Conservation (phyloP, 1,284 basidiomycete species). For the Fistulinella cinereoalba region DNA sequence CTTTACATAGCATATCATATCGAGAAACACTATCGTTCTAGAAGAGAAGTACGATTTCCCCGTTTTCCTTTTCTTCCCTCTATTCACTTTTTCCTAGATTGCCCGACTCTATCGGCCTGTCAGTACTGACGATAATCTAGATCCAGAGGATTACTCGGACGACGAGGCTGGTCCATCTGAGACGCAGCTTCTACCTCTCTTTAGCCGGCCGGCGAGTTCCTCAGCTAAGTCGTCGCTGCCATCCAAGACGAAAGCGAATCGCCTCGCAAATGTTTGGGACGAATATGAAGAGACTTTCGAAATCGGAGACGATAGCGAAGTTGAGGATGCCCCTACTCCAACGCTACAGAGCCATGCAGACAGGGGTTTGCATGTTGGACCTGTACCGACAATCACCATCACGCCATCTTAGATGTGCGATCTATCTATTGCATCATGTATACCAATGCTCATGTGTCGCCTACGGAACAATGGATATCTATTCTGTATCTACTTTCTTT, state of each 20-base stretch:
- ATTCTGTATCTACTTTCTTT: slow-evolving; percentile 13
- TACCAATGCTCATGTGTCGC: slow-evolving; percentile 19
- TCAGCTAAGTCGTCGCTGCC: slow-evolving; percentile 14
- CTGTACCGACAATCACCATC: slow-evolving; percentile 30
- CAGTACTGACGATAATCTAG: slow-evolving; percentile 49
- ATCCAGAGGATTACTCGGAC: slow-evolving; percentile 53
- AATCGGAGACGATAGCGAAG: slow-evolving; percentile 50
- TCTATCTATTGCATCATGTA: slow-evolving; percentile 30
- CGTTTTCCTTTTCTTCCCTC: not conserved
- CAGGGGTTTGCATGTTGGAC: not conserved
- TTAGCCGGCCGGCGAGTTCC: slow-evolving; percentile 23
- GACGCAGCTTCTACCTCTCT: slow-evolving; percentile 59
- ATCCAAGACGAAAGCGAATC: slow-evolving; percentile 20
- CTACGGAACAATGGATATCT: slow-evolving; percentile 11
- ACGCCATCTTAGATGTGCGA: slow-evolving; percentile 22
- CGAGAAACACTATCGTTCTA: slow-evolving; percentile 70
- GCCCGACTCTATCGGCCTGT: slow-evolving; percentile 71
- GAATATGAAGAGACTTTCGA: slow-evolving; percentile 75
- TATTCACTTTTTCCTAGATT: slow-evolving; percentile 46
- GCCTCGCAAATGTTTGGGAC: slow-evolving; percentile 70
- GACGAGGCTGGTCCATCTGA: slow-evolving; percentile 39
- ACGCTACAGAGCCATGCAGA: slow-evolving; percentile 7
- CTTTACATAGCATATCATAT: slow-evolving; percentile 64
- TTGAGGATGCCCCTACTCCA: slow-evolving; percentile 11
- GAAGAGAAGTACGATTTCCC: slow-evolving; percentile 61